Base-by-base conservation (phyloP, 2,329 filamentous ascomycete species). In the Lasiodiplodia sp. region DNA sequence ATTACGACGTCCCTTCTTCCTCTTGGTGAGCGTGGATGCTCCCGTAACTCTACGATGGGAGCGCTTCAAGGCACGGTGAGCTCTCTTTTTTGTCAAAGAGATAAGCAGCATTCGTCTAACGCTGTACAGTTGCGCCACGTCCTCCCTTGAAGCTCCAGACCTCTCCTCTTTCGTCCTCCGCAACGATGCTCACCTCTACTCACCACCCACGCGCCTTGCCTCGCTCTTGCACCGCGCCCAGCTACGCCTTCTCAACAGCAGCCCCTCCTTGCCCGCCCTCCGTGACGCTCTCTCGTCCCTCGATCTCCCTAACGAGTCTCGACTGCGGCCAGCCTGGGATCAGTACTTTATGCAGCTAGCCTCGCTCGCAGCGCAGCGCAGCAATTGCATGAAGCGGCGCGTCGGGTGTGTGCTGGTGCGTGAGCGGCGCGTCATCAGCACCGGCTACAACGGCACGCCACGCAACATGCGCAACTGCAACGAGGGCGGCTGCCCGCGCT, bases 341-440 rank as follows among this genome's bases (percentile, higher is more conserved):
- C 90, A 92, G 75, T 99, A 99, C 83, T 99, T 99, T 78, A 99
- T 99, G 96, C 89, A 92, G 51, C 85, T 99, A n/a, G 94, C 96
- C 5, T 93, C 92, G 40, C 88, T 99, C 58, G 96, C 96, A 8
- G 92, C 95, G 0, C 91, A 93, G 73, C 88, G 96, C 71, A 93
- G 91, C 77, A 99, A 99, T 80, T 99, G 96, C 84, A 99, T 99
- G 96, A 97, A 98, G 82, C 88, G 96, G 37, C 89, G 95, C 72
- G 96, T 99, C 1, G 96, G 96, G 8, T 97, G 94, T 81, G 96
- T 98, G 7, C 86, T 99, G 11, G 94, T 98, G 40, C 86, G 91
- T 71, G 91, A 94, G 76, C 90, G 90, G 75, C 88, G 94, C 73
- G 96, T 99, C 71, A 92, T 98, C 73, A 93, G 91, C 77, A 99